Base-by-base conservation (phyloP, 2,329 filamentous ascomycete genomes). In the Trichoderma asperellum region DNA sequence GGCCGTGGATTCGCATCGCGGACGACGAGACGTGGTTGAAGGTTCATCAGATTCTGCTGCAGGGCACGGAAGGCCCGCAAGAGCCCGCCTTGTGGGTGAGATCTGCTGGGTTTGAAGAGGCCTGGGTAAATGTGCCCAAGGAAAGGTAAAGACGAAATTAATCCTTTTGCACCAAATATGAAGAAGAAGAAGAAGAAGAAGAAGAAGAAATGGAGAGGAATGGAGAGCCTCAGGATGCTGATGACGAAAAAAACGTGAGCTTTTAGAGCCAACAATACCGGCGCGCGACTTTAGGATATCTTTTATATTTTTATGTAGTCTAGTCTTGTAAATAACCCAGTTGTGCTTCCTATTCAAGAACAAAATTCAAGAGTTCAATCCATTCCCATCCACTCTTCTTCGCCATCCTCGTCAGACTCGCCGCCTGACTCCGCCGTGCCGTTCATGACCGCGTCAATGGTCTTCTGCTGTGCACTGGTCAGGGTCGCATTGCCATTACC, bases 71-170 rank as follows among this genome's bases (percentile, higher is more conserved):
- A 75, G 81, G 79, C 1, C 79, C 81, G 2, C 77, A 78, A 4
- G 77, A 78, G 27, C 29, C 52, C 14, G 12, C 57, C 1, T 93
- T 90, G 90, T 94, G 90, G 90, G 86, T 91, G 14, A 81, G 88
- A 27, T 85, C 83, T 58, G 83, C 84, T 53, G 91, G 91, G 0
- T 88, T 91, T 72, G 84, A 88, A 1, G 83, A 90, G 74, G 88
- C 89, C 4, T 94, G 92, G 91, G 27, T 68, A 12, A 34, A 69
- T 37, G 53, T 70, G n/a, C 68, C 68, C 47, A 63, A 63, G n/a
- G 52, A 52, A 53, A 47, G 35, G 32, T 69, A 65, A 27, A 37
- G 34, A 29, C 7, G 32, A 58, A n/a, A 29, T 18, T 11, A 7
- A 2, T 10, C 18, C 2, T 14, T 37, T 49, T 49, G 8, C 11